These are phyloP conservation scores for Casuarina equisetifolia DNA, from an alignment of 306 rosid genomes.

Conservation along the genomic window DNA sequence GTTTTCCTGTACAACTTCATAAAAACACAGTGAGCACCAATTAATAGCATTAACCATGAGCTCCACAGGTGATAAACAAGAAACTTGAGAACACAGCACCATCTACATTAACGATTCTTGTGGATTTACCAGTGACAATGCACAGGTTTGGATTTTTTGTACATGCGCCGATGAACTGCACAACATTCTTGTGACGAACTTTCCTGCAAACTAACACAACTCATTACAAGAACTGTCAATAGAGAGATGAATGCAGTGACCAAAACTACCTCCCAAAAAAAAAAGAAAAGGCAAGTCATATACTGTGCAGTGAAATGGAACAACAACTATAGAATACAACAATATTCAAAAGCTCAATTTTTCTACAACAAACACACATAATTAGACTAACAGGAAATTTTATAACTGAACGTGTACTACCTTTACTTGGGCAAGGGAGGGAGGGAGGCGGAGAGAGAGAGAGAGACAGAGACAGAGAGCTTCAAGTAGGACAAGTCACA, in stretches of 20 bases:
- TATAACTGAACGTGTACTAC: conserved; percentile 16
- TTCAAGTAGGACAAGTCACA: not conserved
- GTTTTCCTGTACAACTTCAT: conserved; percentile 24
- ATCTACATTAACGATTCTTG: conserved; percentile 11
- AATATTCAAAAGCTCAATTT: not conserved
- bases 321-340: not conserved
- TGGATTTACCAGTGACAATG: conserved; percentile 84
- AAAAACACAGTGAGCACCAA: not conserved
- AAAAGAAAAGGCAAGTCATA: not conserved
- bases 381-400: conserved; percentile 11
- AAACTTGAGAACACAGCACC: conserved; percentile 13
- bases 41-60: conserved; percentile 9
- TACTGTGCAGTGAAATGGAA: not conserved
- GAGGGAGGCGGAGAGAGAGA: not conserved
- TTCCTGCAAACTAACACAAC: conserved; percentile 63
- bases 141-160: conserved; percentile 87
- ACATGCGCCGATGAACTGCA: conserved; percentile 97
- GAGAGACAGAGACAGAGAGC: not conserved
- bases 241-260: not conserved
- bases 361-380: not conserved
- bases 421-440: not conserved
- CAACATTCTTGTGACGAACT: conserved; percentile 97
- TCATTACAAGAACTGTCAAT: conserved; percentile 17
- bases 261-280: not conserved
- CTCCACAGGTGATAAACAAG: conserved; percentile 6